phyloP scores from a whole-genome alignment of 2,329 filamentous ascomycete genomes.

The Ciborinia camelliae region DNA sequence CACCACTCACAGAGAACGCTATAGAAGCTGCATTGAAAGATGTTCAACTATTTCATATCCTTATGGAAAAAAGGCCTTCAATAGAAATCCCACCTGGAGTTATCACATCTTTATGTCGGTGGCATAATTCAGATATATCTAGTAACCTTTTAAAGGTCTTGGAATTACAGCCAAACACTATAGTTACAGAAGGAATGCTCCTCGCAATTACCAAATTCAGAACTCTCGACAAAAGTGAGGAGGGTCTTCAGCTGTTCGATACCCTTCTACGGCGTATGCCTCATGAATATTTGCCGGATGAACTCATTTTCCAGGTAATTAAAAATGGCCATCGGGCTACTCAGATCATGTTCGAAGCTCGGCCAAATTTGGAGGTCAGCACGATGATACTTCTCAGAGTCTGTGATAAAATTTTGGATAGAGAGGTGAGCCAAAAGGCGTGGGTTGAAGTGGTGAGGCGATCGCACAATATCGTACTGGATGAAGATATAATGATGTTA shows the following conservation, averaged over 20 bases:
- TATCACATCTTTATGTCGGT: neutral
- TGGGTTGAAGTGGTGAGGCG: too few relatives aligned
- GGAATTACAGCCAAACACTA: neutral
- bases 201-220: neutral
- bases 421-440: neutral
- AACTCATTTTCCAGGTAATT: fast-evolving
- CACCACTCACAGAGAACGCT: neutral
- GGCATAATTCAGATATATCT: fast-evolving
- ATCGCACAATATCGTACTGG: neutral
- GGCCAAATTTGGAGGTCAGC: neutral
- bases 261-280: neutral
- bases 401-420: neutral
- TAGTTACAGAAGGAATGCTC: neutral
- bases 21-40: neutral
- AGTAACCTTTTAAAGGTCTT: neutral
- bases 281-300: neutral
- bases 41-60: neutral
- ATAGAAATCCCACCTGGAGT: neutral
- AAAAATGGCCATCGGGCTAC: fast-evolving
- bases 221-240: too few relatives aligned
- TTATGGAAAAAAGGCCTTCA: neutral
- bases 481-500: neutral
- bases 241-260: neutral
- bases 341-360: neutral
- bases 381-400: neutral